Evolutionary conservation across 2,329 filamentous ascomycete genomes (phyloP).

Genomic region (Colletotrichum sublineola): DNA sequence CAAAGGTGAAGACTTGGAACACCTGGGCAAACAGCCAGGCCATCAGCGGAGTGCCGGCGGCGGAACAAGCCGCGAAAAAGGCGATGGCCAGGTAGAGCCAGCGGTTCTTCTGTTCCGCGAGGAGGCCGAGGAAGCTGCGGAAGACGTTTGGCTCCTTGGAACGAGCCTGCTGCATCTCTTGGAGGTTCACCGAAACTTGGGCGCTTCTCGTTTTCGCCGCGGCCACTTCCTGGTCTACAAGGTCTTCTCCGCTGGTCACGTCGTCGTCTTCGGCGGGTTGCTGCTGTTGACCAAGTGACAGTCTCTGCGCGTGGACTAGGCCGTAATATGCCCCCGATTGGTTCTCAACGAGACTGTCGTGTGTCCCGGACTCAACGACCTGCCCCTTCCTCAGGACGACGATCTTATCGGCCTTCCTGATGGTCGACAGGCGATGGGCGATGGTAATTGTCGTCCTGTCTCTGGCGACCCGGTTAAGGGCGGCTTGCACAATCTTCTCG

Average conservation of each 20-base stretch:
- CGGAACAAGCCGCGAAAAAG: conserved; percentile 59
- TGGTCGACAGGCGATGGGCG: conserved; percentile 80
- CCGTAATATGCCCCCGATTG: conserved; percentile 75
- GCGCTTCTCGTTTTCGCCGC: conserved; percentile 59
- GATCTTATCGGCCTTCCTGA: conserved; percentile 83
- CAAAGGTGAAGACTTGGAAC: conserved; percentile 62
- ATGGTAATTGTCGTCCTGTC: conserved; percentile 80
- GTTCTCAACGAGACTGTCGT: conserved; percentile 75
- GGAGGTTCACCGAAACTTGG: conserved; percentile 52
- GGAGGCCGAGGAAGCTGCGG: conserved; percentile 66
- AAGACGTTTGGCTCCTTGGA: conserved; percentile 59
- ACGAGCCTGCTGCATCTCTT: conserved; percentile 49
- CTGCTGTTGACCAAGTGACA: conserved; percentile 62
- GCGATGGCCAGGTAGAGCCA: conserved; percentile 66
- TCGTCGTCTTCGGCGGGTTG: conserved; percentile 51
- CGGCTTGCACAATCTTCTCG: conserved; percentile 73
- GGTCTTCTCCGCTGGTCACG: conserved; percentile 52
- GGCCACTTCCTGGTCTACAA: conserved; percentile 54
- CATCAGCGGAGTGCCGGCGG: conserved; percentile 62
- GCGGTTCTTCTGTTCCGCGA: conserved; percentile 67
- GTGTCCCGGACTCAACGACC: conserved; percentile 81
- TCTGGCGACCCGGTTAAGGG: conserved; percentile 71
- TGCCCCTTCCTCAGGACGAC: conserved; percentile 79
- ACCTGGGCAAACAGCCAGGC: conserved; percentile 69
- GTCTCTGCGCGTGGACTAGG: conserved; percentile 74